A percentile compares a stretch with the other conserved stretches of the same genome.
Conservation (phyloP, 2,329 filamentous ascomycete species). For the Fusarium oxysporum region DNA sequence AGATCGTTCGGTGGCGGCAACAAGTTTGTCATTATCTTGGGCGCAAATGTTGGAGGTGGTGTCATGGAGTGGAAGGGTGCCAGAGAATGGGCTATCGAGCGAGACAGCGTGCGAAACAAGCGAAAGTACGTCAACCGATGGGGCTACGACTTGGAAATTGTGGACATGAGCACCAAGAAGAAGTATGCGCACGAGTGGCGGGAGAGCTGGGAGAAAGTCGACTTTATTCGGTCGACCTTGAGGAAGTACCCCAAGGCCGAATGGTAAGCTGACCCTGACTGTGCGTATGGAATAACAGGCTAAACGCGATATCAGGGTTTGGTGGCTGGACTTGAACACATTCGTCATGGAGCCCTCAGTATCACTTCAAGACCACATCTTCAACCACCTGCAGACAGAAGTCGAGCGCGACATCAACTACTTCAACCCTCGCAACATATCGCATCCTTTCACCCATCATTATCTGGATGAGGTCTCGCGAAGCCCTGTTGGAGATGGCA, state of each 20-base stretch:
- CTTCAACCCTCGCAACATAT: constrained; percentile 95
- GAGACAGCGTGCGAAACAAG: constrained; percentile 96
- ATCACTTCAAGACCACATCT: constrained; percentile 90
- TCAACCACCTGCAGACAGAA: constrained; percentile 78
- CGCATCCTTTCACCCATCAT: constrained; percentile 78
- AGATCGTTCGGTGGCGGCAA: constrained; percentile 82
- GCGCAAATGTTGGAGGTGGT: constrained; percentile 92
- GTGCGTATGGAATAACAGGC: constrained; percentile 1
- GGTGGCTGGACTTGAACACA: constrained; percentile 98
- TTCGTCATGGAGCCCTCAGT: constrained; percentile 97
- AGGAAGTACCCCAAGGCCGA: constrained; percentile 95
- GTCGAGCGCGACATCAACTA: constrained; percentile 96
- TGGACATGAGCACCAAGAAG: constrained; percentile 99
- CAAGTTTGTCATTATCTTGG: constrained; percentile 93
- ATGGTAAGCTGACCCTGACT: constrained; percentile 72
- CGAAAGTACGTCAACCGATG: constrained; percentile 85
- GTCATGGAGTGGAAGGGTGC: constrained; percentile 99
- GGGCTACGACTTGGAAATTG: constrained; percentile 96
- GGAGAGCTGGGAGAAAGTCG: constrained; percentile 99
- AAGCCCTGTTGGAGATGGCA: constrained; percentile 81
- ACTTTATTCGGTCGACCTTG: constrained; percentile 88
- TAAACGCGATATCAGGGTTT: constrained; percentile 81
- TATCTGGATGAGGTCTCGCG: constrained; percentile 82
- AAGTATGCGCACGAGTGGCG: constrained; percentile 98
- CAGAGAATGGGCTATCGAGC: constrained; percentile 96